Base-by-base conservation (phyloP, 2,329 filamentous ascomycete species). In the Neocucurbitaria cava region DNA sequence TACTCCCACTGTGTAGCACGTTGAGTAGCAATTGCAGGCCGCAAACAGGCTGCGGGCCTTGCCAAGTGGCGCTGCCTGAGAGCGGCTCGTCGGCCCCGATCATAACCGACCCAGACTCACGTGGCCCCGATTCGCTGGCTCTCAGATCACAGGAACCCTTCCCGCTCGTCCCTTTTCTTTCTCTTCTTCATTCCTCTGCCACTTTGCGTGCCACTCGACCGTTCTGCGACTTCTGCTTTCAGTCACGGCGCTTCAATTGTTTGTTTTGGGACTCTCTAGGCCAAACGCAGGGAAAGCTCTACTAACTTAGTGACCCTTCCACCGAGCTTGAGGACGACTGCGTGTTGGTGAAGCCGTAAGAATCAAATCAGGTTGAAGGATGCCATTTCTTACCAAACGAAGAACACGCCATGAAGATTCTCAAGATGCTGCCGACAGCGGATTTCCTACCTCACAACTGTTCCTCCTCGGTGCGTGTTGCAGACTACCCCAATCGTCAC, bases 371-470 rank as follows among this genome's bases (percentile, higher is more conserved):
- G 73, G 75, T 75, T 75, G 66, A 64, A 73, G 77, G 78, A 81
- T 80, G 86, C 85, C 83, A 80, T 79, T 83, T 66, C 85, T 86
- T 80, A 87, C 83, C 78, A 81, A 69, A 68, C 76, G 78, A 78
- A 75, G 75, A 84, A 84, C 78, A 79, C 66, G 75, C 77, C 77
- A 77, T 40, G 83, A 83, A 78, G 83, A 89, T 76, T 83, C 86
- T 65, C 83, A 83, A 78, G 83, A 89, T 76, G 83, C 86, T 65
- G 84, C 92, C 78, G 41, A 62, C 63, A 84, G 92, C 78, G 86
- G 86, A 68, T 96, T 96, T 70, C 93, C 92, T 3, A 86, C 89
- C 7, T 78, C 87, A 21, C 93, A 97, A 75, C 86, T 96, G 23
- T 92, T 94, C 65, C 78, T 96, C 17, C 84, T 97, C 63, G 91